Evolutionary conservation across 768 basidiomycete genomes (phyloP), one percentile per base, ranked within the genome.

Genomic region (Psilocybe azurescens): DNA sequence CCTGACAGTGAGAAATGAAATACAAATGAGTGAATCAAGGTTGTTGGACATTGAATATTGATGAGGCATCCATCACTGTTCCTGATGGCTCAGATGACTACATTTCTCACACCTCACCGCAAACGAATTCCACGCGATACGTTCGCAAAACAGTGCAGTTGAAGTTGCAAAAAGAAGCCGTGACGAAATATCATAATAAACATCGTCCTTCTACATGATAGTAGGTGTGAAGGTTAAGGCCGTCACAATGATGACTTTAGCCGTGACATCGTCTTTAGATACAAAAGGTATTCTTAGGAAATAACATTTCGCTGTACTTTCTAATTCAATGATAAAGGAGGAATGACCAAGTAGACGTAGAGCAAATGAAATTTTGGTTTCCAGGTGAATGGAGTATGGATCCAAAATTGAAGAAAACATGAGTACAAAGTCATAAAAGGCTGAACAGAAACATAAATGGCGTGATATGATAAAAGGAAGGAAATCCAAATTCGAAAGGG

Each of bases 381-480:
- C 65, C 67, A 70, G 54, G 58, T 64, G 56, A 59, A 48, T 65
- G 60, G 52, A 70, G 64, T 56, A 65, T 63, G 67, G 67, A 71
- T 69, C 65, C 65, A 69, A 63, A 61, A 65, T 73, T 50, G 66
- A 65, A 63, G 59, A 66, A 65, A 72, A 69, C 70, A 75, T 68
- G 75, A 81, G 83, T 87, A 85, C 79, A 79, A 62, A 75, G 81
- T 87, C 86, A 81, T 89, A 82, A 86, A 80, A 64, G 67, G 80
- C 72, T 77, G 81, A 82, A 83, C 83, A 88, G 77, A 78, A 79
- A 82, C 83, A 85, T 89, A 89, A 87, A 89, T 87, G 72, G 72
- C 68, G 64, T 73, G 74, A 73, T 72, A 75, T 73, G 68, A 67
- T 69, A 70, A 65, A 67, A 56, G 62, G 60, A 47, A 51, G 55